Conservation (phyloP, 257 asterid species). For the Solanum rostratum region DNA sequence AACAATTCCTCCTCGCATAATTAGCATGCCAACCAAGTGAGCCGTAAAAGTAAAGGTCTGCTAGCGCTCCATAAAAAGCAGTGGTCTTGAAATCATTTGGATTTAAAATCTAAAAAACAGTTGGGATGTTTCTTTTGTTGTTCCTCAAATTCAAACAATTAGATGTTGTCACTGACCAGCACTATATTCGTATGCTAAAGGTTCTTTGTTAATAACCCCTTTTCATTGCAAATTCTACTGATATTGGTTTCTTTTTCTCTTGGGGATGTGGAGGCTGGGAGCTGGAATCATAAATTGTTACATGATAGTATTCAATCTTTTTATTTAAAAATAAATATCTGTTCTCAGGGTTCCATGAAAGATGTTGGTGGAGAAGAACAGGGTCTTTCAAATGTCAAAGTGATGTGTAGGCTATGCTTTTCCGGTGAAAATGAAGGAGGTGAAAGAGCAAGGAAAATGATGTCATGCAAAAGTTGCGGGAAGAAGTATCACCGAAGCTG, state of each 20-base stretch:
- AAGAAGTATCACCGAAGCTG: conserved; percentile 87
- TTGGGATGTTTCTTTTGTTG: neutral
- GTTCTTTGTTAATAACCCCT: neutral
- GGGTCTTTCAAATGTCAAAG: conserved; percentile 55
- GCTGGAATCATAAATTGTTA: neutral
- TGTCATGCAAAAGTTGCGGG: conserved; percentile 77
- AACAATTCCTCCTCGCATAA: neutral
- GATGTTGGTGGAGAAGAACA: conserved; percentile 66
- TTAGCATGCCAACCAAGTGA: neutral
- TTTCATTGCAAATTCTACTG: neutral
- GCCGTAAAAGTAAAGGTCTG: neutral
- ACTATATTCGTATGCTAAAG: neutral
- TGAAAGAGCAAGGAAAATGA: conserved; percentile 82
- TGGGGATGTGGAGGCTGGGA: neutral
- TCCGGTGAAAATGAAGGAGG: conserved; percentile 80
- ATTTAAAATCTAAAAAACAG: neutral
- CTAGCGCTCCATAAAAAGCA: neutral
- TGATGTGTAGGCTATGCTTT: conserved; percentile 86
- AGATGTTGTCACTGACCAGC: neutral
- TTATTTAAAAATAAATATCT: neutral
- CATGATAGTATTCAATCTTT: neutral
- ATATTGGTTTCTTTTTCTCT: neutral
- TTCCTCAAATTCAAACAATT: neutral
- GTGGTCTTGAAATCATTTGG: neutral
- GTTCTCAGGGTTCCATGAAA: conserved; percentile 31